phyloP scores from a whole-genome alignment of 768 basidiomycete genomes.

The Daedalea quercina region DNA sequence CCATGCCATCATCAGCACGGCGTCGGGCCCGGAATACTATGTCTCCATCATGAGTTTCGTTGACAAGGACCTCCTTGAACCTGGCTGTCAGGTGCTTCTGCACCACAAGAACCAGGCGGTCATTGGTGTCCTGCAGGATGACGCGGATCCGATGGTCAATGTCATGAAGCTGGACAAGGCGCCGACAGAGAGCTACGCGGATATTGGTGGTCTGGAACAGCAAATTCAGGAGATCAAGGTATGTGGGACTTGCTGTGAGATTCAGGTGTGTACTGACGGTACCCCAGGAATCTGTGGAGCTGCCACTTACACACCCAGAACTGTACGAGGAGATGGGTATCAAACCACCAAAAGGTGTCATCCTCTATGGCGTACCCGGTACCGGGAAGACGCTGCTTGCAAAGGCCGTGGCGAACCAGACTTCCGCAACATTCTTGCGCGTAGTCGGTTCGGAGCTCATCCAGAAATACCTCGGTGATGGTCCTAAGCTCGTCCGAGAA shows the following conservation, averaged over 20 bases:
- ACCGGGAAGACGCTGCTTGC: constrained; percentile 98
- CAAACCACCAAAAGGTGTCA: constrained; percentile 98
- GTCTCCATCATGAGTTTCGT: constrained; percentile 97
- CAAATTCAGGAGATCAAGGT: constrained; percentile 99
- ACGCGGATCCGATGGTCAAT: constrained; percentile 91
- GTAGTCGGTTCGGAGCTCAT: constrained; percentile 98
- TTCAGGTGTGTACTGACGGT: not conserved
- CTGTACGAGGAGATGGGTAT: constrained; percentile 99
- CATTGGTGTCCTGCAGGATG: constrained; percentile 93
- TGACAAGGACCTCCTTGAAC: constrained; percentile 96
- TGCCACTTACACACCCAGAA: constrained; percentile 96
- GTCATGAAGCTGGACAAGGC: constrained; percentile 99
- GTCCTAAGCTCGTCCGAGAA: constrained; percentile 96
- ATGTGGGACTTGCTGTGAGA: constrained; percentile 11
- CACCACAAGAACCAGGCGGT: constrained; percentile 96
- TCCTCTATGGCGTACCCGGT: constrained; percentile 96
- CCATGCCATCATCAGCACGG: constrained; percentile 96
- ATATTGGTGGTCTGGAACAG: constrained; percentile 92
- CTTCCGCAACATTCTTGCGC: constrained; percentile 95
- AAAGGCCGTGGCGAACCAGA: constrained; percentile 97
- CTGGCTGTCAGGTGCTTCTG: constrained; percentile 88
- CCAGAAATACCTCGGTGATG: constrained; percentile 98
- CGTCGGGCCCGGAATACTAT: constrained; percentile 93
- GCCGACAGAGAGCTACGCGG: constrained; percentile 97
- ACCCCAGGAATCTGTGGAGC: constrained; percentile 91